Percentiles rank a stretch among this genome's conserved stretches.
phyloP scores from a whole-genome alignment of 805 yeast species.

The Hanseniaspora occidentalis region DNA sequence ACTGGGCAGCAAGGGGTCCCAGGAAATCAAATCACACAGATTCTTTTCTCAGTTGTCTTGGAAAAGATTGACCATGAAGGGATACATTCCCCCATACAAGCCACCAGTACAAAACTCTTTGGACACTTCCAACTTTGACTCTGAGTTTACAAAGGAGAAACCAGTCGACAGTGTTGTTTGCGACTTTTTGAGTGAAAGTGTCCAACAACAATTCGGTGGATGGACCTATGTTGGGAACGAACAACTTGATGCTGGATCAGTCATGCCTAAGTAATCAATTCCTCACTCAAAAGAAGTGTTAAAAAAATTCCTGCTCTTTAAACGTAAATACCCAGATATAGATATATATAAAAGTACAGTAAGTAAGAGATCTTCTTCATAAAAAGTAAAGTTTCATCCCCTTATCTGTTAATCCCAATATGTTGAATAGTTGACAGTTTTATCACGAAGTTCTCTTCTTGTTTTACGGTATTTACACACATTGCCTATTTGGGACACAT shows the following conservation, averaged over 20 bases:
- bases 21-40: slow-evolving; percentile 69
- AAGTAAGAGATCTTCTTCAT: no score
- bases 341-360: no score
- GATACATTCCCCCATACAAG: slow-evolving; percentile 89
- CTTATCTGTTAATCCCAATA: no score
- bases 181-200: slow-evolving; percentile 80
- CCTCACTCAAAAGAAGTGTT: no score
- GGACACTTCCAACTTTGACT: slow-evolving; percentile 90
- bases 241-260: slow-evolving; percentile 24
- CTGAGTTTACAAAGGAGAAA: slow-evolving; percentile 81
- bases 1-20: slow-evolving; percentile 68
- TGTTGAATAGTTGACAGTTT: no score
- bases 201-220: slow-evolving; percentile 97
- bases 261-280: no score
- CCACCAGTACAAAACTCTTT: slow-evolving; percentile 77
- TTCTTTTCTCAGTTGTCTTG: slow-evolving; percentile 87
- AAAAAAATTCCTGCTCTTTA: no score
- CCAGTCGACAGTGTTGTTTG: slow-evolving; percentile 95
- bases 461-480: no score
- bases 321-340: no score
- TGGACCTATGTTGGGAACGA: slow-evolving; percentile 88
- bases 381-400: no score
- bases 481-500: no score
- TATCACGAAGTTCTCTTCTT: no score
- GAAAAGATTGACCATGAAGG: slow-evolving; percentile 69